phyloP scores from a whole-genome alignment of 2,329 filamentous ascomycete genomes.

The Xylaria arbuscula region DNA sequence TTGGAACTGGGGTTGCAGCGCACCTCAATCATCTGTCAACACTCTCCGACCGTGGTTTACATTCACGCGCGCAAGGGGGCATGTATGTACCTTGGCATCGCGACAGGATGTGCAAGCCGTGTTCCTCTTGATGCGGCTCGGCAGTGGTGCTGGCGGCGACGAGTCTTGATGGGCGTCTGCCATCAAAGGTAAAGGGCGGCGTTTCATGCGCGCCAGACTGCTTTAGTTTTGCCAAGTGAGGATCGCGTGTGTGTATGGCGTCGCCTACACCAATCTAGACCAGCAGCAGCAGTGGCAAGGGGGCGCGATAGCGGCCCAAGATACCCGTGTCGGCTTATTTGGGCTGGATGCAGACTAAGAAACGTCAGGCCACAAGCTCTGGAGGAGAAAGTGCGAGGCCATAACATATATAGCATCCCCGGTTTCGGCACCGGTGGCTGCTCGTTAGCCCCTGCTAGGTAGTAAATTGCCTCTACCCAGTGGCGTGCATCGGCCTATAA shows the following conservation, averaged over 20 bases:
- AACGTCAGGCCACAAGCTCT: slow-evolving; percentile 3
- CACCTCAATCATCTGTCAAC: slow-evolving; percentile 41
- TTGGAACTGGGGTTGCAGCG: slow-evolving; percentile 49
- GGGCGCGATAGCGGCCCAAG: slow-evolving; percentile 18
- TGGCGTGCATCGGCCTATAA: not conserved
- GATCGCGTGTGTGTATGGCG: slow-evolving; percentile 10
- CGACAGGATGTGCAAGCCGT: slow-evolving; percentile 51
- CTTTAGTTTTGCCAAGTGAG: slow-evolving; percentile 20
- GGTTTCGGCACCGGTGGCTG: slow-evolving; percentile 34
- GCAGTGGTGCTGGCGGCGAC: slow-evolving; percentile 36
- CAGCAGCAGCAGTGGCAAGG: slow-evolving; percentile 1
- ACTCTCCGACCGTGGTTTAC: not conserved
- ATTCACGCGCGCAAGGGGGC: not conserved
- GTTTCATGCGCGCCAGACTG: slow-evolving; percentile 35
- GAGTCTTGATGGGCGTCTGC: slow-evolving; percentile 42
- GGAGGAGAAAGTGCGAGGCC: slow-evolving; percentile 14
- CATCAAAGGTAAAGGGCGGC: slow-evolving; percentile 42
- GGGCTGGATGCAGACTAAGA: slow-evolving; percentile 9
- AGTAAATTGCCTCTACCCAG: not conserved
- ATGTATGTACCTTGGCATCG: slow-evolving; percentile 48
- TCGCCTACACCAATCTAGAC: not conserved
- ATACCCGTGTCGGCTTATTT: slow-evolving; percentile 41
- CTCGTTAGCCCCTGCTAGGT: not conserved
- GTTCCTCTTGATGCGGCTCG: slow-evolving; percentile 50
- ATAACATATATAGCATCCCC: slow-evolving; percentile 17